Conservation (phyloP, 2,329 filamentous ascomycete genomes). For the Neofusicoccum ribis region DNA sequence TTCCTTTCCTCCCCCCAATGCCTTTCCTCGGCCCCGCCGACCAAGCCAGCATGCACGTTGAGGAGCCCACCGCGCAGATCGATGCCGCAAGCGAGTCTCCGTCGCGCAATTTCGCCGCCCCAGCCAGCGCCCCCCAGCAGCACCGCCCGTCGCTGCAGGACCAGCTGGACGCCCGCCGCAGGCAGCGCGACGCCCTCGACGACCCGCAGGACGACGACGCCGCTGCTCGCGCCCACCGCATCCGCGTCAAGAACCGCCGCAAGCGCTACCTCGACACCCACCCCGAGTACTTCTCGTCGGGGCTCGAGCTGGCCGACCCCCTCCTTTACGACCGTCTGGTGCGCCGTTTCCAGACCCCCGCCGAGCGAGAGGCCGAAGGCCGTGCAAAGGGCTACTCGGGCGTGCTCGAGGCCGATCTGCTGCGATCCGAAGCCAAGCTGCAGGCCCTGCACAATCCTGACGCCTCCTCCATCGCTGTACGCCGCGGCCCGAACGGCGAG, state of each 20-base stretch:
- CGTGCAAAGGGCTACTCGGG: slow-evolving; percentile 75
- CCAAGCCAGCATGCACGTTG: slow-evolving; percentile 5
- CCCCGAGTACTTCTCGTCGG: slow-evolving; percentile 67
- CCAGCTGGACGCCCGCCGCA: background rate
- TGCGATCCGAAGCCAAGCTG: slow-evolving; percentile 75
- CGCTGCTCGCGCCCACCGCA: slow-evolving; percentile 35
- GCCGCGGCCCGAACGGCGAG: slow-evolving; percentile 53
- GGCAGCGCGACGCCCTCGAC: slow-evolving; percentile 13
- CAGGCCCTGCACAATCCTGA: slow-evolving; percentile 59
- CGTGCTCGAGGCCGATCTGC: slow-evolving; percentile 73
- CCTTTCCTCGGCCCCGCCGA: slow-evolving; percentile 18
- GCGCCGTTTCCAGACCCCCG: slow-evolving; percentile 70
- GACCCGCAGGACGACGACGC: slow-evolving; percentile 14
- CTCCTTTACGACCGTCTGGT: slow-evolving; percentile 80
- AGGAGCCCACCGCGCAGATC: slow-evolving; percentile 14
- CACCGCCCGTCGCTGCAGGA: background rate
- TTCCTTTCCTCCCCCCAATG: slow-evolving; percentile 11
- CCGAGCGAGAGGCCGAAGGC: slow-evolving; percentile 73
- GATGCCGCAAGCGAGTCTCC: slow-evolving; percentile 31
- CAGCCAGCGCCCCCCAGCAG: slow-evolving; percentile 27
- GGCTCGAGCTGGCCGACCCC: slow-evolving; percentile 71
- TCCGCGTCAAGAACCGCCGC: slow-evolving; percentile 71
- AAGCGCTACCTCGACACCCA: slow-evolving; percentile 73
- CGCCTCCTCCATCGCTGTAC: slow-evolving; percentile 53
- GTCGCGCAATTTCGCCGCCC: slow-evolving; percentile 29